These are phyloP conservation scores for Phascolomyces articulosus DNA, from an alignment of 371 early-diverging fungal genomes.

Conservation along the genomic window DNA sequence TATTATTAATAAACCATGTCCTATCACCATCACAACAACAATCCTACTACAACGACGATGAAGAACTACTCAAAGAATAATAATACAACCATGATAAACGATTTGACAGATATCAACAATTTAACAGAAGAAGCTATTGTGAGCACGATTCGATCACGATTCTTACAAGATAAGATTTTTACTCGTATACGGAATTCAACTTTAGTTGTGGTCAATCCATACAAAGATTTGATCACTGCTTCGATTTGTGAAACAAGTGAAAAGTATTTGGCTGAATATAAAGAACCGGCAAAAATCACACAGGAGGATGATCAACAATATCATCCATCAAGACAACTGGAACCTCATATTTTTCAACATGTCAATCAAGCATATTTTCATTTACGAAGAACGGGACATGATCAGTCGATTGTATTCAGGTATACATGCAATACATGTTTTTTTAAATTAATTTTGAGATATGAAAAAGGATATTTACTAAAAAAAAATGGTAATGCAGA, in stretches of 20 bases:
- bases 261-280: conserved; percentile 73
- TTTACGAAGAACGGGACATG: conserved; percentile 83
- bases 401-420: conserved; percentile 75
- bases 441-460: too few species aligned
- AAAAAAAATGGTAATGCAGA: conserved; percentile 34
- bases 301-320: conserved; percentile 7
- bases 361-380: conserved; percentile 69
- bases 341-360: conserved; percentile 87
- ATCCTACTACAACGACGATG: too few species aligned
- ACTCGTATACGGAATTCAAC: conserved; percentile 66
- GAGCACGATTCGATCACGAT: conserved; percentile 56
- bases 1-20: too few species aligned
- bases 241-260: conserved; percentile 42
- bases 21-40: too few species aligned
- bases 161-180: conserved; percentile 61
- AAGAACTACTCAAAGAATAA: too few species aligned
- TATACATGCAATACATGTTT: conserved; percentile 19
- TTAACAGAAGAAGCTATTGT: conserved; percentile 56
- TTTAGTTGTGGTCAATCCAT: conserved; percentile 63
- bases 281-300: conserved; percentile 38
- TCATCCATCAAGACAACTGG: conserved; percentile 31
- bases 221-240: conserved; percentile 25
- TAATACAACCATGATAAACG: conserved; percentile 4
- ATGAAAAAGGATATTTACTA: neutral
- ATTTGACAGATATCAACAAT: conserved; percentile 44